Evolutionary conservation across 2,329 filamentous ascomycete species (phyloP).

Genomic region (Ascochyta rabiei): DNA sequence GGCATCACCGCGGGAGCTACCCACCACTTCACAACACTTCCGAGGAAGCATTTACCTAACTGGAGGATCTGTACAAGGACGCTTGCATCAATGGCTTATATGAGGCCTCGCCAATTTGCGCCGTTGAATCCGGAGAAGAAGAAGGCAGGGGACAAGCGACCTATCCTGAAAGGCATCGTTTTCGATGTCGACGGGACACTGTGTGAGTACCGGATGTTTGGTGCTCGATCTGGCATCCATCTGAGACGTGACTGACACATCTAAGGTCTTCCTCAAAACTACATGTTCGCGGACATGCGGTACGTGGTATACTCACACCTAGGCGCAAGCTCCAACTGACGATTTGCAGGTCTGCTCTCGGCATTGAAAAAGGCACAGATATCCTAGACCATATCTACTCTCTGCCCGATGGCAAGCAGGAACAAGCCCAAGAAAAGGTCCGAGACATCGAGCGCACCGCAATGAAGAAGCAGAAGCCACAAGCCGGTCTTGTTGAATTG

Average conservation of each 20-base stretch:
- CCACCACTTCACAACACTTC: not conserved
- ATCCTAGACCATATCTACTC: constrained; percentile 88
- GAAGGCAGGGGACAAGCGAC: constrained; percentile 43
- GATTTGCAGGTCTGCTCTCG: constrained; percentile 59
- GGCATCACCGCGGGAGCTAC: constrained; percentile 1
- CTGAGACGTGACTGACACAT: not conserved
- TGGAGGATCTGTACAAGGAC: not conserved
- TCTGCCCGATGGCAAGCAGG: constrained; percentile 67
- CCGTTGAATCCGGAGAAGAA: constrained; percentile 51
- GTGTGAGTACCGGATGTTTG: constrained; percentile 63
- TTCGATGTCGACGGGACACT: constrained; percentile 97
- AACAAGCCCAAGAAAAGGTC: constrained; percentile 73
- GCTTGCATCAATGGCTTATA: constrained; percentile 20
- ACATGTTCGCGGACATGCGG: constrained; percentile 95
- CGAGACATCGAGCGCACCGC: constrained; percentile 78
- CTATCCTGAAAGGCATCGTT: constrained; percentile 64
- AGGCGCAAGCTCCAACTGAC: not conserved
- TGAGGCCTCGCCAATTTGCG: constrained; percentile 55
- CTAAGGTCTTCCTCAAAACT: constrained; percentile 81
- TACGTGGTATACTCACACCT: constrained; percentile 31
- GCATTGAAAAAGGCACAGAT: constrained; percentile 74
- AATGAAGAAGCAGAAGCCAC: constrained; percentile 80
- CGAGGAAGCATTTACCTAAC: not conserved
- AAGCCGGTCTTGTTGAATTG: constrained; percentile 76
- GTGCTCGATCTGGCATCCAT: not conserved